Percentiles rank a stretch among this genome's conserved stretches.
These are phyloP conservation scores for Aspergillus leporis DNA, from an alignment of 495 filamentous ascomycete species.

Conservation along the genomic window DNA sequence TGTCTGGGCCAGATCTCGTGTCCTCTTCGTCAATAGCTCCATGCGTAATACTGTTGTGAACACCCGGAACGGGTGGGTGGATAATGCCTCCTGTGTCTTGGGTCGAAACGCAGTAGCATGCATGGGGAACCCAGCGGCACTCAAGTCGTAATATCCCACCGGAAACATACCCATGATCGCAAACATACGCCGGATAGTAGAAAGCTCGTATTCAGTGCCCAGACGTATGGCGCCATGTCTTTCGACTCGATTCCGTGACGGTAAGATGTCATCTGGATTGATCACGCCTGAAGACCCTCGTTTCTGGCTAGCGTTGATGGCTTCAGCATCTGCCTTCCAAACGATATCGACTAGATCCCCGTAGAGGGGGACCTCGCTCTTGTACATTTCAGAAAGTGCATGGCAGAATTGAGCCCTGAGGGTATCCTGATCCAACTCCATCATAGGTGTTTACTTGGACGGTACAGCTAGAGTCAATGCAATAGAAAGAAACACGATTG, in stretches of 20 bases:
- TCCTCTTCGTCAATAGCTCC: constrained; percentile 35
- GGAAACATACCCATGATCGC: constrained; percentile 43
- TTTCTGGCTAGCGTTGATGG: constrained; percentile 20
- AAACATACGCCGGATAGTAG: constrained; percentile 41
- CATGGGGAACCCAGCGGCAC: constrained; percentile 41
- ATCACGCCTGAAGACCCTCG: constrained; percentile 6
- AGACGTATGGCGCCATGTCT: constrained; percentile 47
- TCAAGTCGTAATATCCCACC: constrained; percentile 47
- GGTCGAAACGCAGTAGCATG: constrained; percentile 47
- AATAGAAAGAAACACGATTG: neutral
- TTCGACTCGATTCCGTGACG: constrained; percentile 36
- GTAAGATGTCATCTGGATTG: constrained; percentile 29
- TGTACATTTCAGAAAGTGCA: constrained; percentile 44
- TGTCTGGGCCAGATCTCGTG: constrained; percentile 23
- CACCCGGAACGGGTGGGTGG: constrained; percentile 41
- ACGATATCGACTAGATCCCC: constrained; percentile 39
- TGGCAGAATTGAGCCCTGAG: constrained; percentile 37
- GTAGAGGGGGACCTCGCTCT: constrained; percentile 42
- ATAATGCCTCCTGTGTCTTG: constrained; percentile 24
- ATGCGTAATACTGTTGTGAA: constrained; percentile 44
- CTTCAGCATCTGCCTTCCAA: constrained; percentile 29
- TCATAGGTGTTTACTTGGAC: constrained; percentile 4
- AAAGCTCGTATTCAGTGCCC: constrained; percentile 39
- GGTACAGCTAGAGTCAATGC: neutral
- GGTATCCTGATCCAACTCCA: constrained; percentile 25